Conservation (phyloP, 139 green algal species). For the Coelastrella sp. region DNA sequence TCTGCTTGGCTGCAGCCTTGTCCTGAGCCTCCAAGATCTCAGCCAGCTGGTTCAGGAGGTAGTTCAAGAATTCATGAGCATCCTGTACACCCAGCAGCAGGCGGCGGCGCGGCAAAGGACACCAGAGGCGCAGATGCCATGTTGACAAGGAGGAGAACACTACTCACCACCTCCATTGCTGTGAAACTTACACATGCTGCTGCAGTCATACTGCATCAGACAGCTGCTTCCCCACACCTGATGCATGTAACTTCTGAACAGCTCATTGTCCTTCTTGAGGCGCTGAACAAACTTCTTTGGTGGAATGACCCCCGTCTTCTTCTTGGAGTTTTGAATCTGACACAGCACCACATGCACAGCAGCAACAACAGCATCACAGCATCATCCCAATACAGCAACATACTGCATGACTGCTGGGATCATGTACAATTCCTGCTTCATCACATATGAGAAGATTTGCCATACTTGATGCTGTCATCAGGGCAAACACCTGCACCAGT, state of each 20-base stretch:
- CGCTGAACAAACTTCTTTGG: conserved; percentile 93
- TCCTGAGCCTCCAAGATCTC: conserved; percentile 91
- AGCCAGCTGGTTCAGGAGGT: conserved; percentile 92
- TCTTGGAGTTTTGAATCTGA: conserved; percentile 88
- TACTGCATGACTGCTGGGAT: background rate
- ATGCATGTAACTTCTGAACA: conserved; percentile 96
- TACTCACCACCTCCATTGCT: background rate
- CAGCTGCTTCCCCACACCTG: conserved; percentile 65
- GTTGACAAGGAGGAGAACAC: background rate
- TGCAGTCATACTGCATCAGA: background rate
- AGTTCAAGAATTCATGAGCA: conserved; percentile 98
- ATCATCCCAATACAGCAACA: background rate
- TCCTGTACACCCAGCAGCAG: conserved; percentile 75
- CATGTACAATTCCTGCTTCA: background rate
- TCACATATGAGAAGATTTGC: too few species aligned
- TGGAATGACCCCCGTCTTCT: conserved; percentile 88
- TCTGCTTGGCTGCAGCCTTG: conserved; percentile 32
- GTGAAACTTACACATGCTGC: background rate
- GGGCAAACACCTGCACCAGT: too few species aligned
- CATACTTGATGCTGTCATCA: too few species aligned
- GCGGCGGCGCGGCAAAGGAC: too few species aligned
- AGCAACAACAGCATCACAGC: background rate
- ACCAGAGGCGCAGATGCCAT: background rate
- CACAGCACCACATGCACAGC: background rate
- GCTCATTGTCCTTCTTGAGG: conserved; percentile 94